Evolutionary conservation across 805 yeast genomes (phyloP).

Genomic region (Wickerhamiella siamensis): DNA sequence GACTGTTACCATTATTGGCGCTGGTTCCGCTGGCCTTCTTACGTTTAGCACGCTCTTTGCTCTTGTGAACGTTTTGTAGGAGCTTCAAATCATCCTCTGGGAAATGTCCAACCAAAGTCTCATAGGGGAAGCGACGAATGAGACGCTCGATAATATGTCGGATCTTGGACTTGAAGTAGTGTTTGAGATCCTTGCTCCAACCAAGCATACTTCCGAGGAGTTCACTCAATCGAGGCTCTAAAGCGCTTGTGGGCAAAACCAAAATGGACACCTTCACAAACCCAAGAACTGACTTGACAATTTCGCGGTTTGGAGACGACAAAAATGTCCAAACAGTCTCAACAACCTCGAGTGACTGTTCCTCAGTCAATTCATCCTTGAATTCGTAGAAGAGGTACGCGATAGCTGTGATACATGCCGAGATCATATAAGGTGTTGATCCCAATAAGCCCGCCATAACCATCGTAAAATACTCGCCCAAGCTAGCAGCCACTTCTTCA

Average conservation of each 20-base stretch:
- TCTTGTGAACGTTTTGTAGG: constrained; percentile 70
- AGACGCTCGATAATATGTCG: constrained; percentile 87
- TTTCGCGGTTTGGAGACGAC: constrained; percentile 82
- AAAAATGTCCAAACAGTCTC: constrained; percentile 81
- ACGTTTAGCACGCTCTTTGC: constrained; percentile 71
- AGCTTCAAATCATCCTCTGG: constrained; percentile 85
- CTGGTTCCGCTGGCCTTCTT: constrained; percentile 33
- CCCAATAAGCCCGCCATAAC: constrained; percentile 95
- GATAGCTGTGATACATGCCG: constrained; percentile 87
- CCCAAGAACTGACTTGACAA: constrained; percentile 87
- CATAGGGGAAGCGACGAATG: constrained; percentile 81
- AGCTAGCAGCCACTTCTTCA: constrained; percentile 51
- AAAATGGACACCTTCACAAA: constrained; percentile 82
- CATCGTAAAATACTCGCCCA: constrained; percentile 80
- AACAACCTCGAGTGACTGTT: constrained; percentile 55
- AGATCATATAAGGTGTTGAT: constrained; percentile 85
- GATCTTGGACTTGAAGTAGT: constrained; percentile 84
- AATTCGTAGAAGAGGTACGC: constrained; percentile 81
- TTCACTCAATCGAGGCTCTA: constrained; percentile 49
- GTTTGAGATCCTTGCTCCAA: constrained; percentile 94
- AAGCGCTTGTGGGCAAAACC: constrained; percentile 63
- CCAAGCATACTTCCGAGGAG: constrained; percentile 61
- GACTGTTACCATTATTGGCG: constrained; percentile 22
- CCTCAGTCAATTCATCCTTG: constrained; percentile 45
- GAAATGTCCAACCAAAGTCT: constrained; percentile 62